Percentiles rank a stretch among this genome's conserved stretches.
Conservation (phyloP, 2,329 filamentous ascomycete species). For the Tolypocladium guangdongense region DNA sequence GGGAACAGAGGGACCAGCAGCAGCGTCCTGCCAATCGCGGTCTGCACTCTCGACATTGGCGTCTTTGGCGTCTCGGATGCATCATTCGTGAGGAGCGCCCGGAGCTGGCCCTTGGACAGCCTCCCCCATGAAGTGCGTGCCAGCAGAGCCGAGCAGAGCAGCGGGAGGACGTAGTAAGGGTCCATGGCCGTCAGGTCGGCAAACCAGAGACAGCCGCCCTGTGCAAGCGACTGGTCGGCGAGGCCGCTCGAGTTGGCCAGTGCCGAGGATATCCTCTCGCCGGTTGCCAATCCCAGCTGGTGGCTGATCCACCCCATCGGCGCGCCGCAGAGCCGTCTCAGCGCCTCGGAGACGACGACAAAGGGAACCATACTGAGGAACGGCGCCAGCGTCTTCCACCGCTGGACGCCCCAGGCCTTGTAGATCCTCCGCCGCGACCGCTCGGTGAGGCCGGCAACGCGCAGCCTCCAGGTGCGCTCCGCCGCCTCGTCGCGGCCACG, state of each 20-base stretch:
- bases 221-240: slow-evolving; percentile 28
- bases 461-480: slow-evolving; percentile 11
- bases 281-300: slow-evolving; percentile 16
- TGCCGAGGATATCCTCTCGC: slow-evolving; percentile 10
- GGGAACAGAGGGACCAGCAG: slow-evolving; percentile 24
- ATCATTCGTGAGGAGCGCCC: slow-evolving; percentile 12
- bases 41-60: slow-evolving; percentile 11
- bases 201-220: slow-evolving; percentile 46
- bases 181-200: slow-evolving; percentile 40
- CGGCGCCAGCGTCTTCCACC: slow-evolving; percentile 32
- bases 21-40: slow-evolving; percentile 16
- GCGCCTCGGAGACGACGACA: slow-evolving; percentile 36
- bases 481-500: slow-evolving; percentile 4
- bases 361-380: slow-evolving; percentile 36
- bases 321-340: slow-evolving; percentile 34
- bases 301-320: slow-evolving; percentile 18
- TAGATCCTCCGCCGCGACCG: slow-evolving; percentile 22
- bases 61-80: slow-evolving; percentile 7
- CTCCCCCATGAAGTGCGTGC: slow-evolving; percentile 17
- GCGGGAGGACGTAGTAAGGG: slow-evolving; percentile 37
- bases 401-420: slow-evolving; percentile 30
- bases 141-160: slow-evolving; percentile 20
- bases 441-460: slow-evolving; percentile 13
- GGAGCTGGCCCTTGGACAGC: slow-evolving; percentile 16
- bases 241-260: slow-evolving; percentile 14